phyloP scores from a whole-genome alignment of 1,139 yeast species.

The Scheffersomyces lignicola region DNA sequence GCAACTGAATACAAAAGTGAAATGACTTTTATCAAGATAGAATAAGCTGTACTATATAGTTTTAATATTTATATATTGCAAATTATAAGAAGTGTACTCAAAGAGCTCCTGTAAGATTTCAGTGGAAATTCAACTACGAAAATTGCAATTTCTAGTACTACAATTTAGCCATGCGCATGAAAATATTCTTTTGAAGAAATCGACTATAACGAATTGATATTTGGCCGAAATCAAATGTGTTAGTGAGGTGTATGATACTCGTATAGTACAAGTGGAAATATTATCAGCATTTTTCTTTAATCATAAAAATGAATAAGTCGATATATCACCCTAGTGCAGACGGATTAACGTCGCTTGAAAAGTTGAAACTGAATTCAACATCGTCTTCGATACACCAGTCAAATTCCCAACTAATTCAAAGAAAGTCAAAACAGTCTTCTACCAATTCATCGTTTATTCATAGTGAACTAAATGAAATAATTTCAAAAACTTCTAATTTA shows the following conservation, averaged over 20 bases:
- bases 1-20: neutral
- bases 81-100: neutral
- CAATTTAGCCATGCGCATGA: neutral
- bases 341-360: neutral
- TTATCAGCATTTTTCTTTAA: neutral
- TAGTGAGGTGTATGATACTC: too few species aligned
- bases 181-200: too few species aligned
- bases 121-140: too few species aligned
- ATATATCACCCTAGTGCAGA: neutral
- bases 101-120: too few species aligned
- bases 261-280: too few species aligned
- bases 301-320: neutral
- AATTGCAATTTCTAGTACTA: too few species aligned
- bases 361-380: neutral
- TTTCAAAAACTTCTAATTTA: constrained; percentile 25
- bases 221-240: too few species aligned
- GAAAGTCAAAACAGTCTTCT: neutral
- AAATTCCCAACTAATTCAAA: neutral
- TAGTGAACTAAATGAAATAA: constrained; percentile 26
- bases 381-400: neutral
- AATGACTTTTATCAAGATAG: neutral
- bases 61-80: too few species aligned
- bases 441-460: neutral
- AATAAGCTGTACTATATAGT: neutral
- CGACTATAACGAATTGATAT: too few species aligned